Percentiles rank a stretch among this genome's conserved stretches.
Conservation (phyloP, 192 early-diverging fungal genomes). For the Backusella tarrabulga region DNA sequence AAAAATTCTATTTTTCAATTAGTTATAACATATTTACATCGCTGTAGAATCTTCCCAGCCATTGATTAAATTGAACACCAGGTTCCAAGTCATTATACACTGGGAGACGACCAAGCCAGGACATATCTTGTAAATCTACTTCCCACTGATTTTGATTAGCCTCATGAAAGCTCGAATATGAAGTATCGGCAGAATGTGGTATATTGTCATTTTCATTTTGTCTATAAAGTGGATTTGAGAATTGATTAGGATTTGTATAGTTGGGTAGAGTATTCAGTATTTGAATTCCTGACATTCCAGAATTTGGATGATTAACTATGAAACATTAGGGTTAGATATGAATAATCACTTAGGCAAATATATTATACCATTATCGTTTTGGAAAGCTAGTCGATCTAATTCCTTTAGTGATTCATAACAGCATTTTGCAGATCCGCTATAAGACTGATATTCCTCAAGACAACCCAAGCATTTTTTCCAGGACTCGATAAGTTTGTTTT, state of each 20-base stretch:
- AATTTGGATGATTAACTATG: background rate
- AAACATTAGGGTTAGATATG: background rate
- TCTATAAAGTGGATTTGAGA: background rate
- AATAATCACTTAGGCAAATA: background rate
- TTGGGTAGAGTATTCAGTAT: slow-evolving; percentile 15
- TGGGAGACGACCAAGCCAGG: slow-evolving; percentile 14
- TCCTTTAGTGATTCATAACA: slow-evolving; percentile 17
- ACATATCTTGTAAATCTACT: slow-evolving; percentile 14
- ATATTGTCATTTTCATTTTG: background rate
- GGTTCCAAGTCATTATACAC: slow-evolving; percentile 11
- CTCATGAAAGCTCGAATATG: background rate
- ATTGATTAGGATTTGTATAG: slow-evolving; percentile 1
- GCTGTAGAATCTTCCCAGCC: slow-evolving; percentile 9
- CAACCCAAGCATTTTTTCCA: slow-evolving; percentile 16
- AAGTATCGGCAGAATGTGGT: background rate
- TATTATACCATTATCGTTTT: slow-evolving; percentile 13
- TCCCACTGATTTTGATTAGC: slow-evolving; percentile 4
- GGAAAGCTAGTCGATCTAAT: slow-evolving; percentile 13
- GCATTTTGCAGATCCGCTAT: slow-evolving; percentile 12
- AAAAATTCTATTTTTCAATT: background rate
- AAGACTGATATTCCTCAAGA: slow-evolving; percentile 8
- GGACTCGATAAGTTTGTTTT: slow-evolving; percentile 7
- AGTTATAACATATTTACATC: slow-evolving; percentile 8
- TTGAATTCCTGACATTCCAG: slow-evolving; percentile 14
- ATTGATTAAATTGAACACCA: slow-evolving; percentile 16